A percentile compares a stretch with the other conserved stretches of the same genome.
Conservation (phyloP, 2,329 filamentous ascomycete genomes). For the Penicillium sp. region DNA sequence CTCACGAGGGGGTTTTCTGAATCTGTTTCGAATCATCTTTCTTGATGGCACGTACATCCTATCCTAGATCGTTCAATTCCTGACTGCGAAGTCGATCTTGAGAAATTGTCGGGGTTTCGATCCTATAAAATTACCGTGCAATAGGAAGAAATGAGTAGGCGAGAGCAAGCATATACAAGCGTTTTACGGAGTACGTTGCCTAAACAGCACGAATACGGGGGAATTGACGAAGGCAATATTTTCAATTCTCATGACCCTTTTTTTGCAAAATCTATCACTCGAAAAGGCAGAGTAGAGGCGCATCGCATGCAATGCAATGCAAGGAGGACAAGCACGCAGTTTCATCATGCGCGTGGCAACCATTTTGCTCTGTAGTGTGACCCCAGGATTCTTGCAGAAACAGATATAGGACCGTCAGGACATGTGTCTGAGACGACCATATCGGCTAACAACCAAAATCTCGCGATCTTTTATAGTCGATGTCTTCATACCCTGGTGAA, state of each 20-base stretch:
- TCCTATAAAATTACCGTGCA: too few species aligned
- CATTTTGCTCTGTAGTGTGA: slow-evolving; percentile 35
- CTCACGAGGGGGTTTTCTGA: too few species aligned
- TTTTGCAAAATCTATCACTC: slow-evolving; percentile 40
- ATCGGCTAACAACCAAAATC: slow-evolving; percentile 23
- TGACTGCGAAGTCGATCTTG: too few species aligned
- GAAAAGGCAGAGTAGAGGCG: slow-evolving; percentile 36
- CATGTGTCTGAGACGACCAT: slow-evolving; percentile 19
- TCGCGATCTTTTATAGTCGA: slow-evolving; percentile 26
- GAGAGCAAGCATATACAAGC: too few species aligned
- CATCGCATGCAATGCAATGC: slow-evolving; percentile 31
- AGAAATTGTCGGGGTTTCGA: too few species aligned
- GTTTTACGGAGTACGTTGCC: not conserved
- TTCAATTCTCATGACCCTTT: slow-evolving; percentile 40
- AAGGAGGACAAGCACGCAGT: slow-evolving; percentile 31
- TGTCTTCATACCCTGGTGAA: slow-evolving; percentile 36
- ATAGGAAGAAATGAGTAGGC: too few species aligned
- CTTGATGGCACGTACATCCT: too few species aligned
- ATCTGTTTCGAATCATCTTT: too few species aligned
- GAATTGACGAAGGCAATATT: slow-evolving; percentile 15
- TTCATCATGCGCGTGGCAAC: slow-evolving; percentile 35
- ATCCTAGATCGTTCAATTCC: too few species aligned
- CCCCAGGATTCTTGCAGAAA: slow-evolving; percentile 27
- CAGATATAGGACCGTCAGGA: slow-evolving; percentile 22
- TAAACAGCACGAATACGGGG: not conserved